Evolutionary conservation across 169 alveolate genomes (phyloP).

Genomic region (Amoebophrya sp.): DNA sequence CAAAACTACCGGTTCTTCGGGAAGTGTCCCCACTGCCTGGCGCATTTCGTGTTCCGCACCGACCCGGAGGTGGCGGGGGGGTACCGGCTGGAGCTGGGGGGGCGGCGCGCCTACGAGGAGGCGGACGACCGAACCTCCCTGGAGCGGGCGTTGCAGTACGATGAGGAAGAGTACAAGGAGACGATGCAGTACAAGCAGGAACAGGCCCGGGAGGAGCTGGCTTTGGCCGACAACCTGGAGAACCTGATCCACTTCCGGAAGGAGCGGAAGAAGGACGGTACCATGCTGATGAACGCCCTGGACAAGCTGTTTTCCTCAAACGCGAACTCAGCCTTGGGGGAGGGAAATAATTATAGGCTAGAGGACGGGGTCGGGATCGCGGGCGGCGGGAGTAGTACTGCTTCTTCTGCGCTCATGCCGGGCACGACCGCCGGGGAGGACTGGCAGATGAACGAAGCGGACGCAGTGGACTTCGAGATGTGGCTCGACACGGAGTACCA

Average conservation of each 20-base stretch:
- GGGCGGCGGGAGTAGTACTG: not conserved
- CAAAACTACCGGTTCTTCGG: constrained; percentile 14
- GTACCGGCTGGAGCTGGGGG: constrained; percentile 9
- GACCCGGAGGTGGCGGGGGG: not conserved
- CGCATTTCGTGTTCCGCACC: not conserved
- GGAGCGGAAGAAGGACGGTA: not conserved
- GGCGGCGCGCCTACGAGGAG: not conserved
- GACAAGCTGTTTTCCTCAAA: not conserved
- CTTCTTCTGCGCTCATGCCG: not conserved
- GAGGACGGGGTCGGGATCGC: not conserved
- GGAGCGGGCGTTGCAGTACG: not conserved
- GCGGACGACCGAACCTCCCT: not conserved
- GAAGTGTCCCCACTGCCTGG: not conserved
- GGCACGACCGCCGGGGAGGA: not conserved
- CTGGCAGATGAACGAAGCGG: not conserved
- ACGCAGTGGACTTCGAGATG: not conserved
- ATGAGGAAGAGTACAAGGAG: not conserved
- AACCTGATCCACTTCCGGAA: not conserved
- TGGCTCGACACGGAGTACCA: not conserved
- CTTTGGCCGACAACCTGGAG: not conserved
- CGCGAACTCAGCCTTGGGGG: too few species aligned
- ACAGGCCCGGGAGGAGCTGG: not conserved
- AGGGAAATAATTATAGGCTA: too few species aligned
- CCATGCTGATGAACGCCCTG: not conserved
- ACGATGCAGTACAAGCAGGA: not conserved